Evolutionary conservation across 768 basidiomycete genomes (phyloP).

Genomic region (Collybia sp.): DNA sequence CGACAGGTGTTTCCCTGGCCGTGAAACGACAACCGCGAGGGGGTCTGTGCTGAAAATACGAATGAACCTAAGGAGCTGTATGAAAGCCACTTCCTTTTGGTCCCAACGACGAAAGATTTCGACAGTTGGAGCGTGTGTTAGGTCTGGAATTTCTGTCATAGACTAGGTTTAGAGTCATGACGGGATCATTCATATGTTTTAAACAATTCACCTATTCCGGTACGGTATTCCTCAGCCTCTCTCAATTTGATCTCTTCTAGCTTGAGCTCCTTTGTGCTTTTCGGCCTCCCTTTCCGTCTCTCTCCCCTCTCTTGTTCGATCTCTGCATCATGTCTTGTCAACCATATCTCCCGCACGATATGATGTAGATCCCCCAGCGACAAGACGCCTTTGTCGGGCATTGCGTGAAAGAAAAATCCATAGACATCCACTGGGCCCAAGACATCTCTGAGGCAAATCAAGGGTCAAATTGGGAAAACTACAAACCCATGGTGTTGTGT

Average conservation of each 20-base stretch:
- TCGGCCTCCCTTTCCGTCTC: slow-evolving; percentile 72
- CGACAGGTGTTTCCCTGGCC: slow-evolving; percentile 51
- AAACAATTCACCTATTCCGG: slow-evolving; percentile 65
- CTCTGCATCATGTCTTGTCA: slow-evolving; percentile 65
- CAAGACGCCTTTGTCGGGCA: slow-evolving; percentile 57
- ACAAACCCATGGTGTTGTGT: slow-evolving; percentile 47
- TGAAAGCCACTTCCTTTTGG: slow-evolving; percentile 65
- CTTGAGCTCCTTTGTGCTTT: slow-evolving; percentile 60
- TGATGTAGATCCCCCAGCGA: slow-evolving; percentile 63
- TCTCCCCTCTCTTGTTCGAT: slow-evolving; percentile 54
- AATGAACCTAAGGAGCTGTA: slow-evolving; percentile 70
- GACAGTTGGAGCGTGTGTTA: slow-evolving; percentile 69
- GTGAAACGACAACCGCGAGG: slow-evolving; percentile 43
- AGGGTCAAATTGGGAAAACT: slow-evolving; percentile 4
- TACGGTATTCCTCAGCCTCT: slow-evolving; percentile 71
- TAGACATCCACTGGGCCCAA: slow-evolving; percentile 54
- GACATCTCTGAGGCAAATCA: slow-evolving; percentile 5
- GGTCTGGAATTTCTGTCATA: slow-evolving; percentile 66
- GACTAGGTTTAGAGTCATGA: slow-evolving; percentile 3
- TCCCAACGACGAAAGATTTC: slow-evolving; percentile 77
- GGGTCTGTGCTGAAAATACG: slow-evolving; percentile 63
- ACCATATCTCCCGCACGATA: slow-evolving; percentile 64
- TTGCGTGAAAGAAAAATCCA: slow-evolving; percentile 70
- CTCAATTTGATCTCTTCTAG: slow-evolving; percentile 67
- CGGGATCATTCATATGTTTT: neutral